Evolutionary conservation across 2,329 filamentous ascomycete genomes (phyloP).

Genomic region (Beauveria asiatica): DNA sequence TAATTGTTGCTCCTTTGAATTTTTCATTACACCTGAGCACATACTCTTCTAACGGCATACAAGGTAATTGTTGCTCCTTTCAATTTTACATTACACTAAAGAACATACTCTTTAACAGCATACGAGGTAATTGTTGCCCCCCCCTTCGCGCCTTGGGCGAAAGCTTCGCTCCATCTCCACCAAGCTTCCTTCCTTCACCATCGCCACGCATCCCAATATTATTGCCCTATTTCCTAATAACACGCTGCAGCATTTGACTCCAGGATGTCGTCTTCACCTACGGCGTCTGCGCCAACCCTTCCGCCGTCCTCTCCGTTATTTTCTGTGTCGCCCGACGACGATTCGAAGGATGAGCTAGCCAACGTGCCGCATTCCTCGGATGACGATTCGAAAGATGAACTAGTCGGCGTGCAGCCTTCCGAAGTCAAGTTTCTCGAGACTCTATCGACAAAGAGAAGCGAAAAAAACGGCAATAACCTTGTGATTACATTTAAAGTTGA

Average conservation of each 20-base stretch:
- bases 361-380: too few relatives aligned
- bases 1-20: too few relatives aligned
- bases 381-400: not conserved
- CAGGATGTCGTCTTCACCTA: not conserved
- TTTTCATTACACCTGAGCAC: too few relatives aligned
- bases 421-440: conserved; percentile 1
- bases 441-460: not conserved
- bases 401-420: not conserved
- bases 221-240: not conserved
- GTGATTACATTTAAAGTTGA: not conserved
- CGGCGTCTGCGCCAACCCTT: not conserved
- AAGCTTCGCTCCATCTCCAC: not conserved
- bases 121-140: too few relatives aligned
- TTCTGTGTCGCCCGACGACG: not conserved
- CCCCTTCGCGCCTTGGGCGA: too few relatives aligned
- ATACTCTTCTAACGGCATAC: too few relatives aligned
- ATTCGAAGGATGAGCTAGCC: too few relatives aligned
- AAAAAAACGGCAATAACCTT: not conserved
- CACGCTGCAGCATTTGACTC: not conserved
- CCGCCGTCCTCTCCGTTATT: not conserved
- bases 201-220: not conserved
- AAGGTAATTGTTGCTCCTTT: too few relatives aligned
- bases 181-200: not conserved
- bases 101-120: too few relatives aligned
- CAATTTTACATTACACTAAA: too few relatives aligned